These are phyloP conservation scores for Stachybotrys echinatus DNA, from an alignment of 2,329 filamentous ascomycete genomes.

Conservation along the genomic window DNA sequence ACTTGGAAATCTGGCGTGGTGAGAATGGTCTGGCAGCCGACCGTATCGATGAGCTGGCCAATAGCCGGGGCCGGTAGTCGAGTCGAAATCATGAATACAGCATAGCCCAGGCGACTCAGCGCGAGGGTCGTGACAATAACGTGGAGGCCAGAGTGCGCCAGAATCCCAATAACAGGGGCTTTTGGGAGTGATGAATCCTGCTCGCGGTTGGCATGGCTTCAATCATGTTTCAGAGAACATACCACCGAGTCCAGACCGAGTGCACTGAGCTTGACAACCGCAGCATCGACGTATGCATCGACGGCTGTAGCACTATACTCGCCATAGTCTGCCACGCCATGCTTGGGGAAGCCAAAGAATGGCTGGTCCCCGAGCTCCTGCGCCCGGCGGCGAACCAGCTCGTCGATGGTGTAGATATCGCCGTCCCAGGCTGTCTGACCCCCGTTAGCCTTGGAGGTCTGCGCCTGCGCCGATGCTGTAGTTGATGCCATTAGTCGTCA, in stretches of 20 bases:
- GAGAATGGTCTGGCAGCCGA: neutral
- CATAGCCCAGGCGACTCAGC: conserved; percentile 12
- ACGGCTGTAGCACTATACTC: conserved; percentile 13
- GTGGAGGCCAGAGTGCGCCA: conserved; percentile 13
- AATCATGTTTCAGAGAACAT: neutral
- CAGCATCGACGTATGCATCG: conserved; percentile 14
- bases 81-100: conserved; percentile 15
- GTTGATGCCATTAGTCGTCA: too few species aligned
- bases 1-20: neutral
- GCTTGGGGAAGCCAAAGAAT: neutral
- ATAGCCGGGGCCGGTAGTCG: conserved; percentile 12
- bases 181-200: neutral
- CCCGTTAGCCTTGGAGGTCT: too few species aligned
- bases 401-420: neutral
- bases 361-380: neutral
- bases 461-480: too few species aligned
- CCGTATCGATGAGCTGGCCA: conserved; percentile 8
- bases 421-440: too few species aligned
- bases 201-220: too few species aligned
- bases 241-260: conserved; percentile 5
- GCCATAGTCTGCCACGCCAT: conserved; percentile 10
- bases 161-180: conserved; percentile 8
- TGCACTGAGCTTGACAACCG: conserved; percentile 9
- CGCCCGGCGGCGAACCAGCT: neutral
- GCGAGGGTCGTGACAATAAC: conserved; percentile 14